phyloP scores from a whole-genome alignment of 768 basidiomycete species.

The Ramaria sp. region DNA sequence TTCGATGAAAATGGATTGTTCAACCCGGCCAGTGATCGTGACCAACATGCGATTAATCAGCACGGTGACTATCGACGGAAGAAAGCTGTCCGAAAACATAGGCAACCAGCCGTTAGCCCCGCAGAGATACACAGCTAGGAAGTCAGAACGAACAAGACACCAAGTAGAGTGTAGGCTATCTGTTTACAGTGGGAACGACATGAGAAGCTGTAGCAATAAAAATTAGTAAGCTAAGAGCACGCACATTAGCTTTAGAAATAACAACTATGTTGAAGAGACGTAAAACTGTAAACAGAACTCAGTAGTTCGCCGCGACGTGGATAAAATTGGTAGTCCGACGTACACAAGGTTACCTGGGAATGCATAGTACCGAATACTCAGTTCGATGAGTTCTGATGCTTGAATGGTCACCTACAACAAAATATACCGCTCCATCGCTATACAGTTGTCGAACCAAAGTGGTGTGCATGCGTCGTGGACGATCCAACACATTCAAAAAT shows the following conservation, averaged over 20 bases:
- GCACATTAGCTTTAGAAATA: not conserved
- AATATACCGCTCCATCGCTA: constrained; percentile 5
- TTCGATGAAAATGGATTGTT: too few species aligned
- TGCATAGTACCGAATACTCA: not conserved
- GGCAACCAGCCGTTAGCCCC: not conserved
- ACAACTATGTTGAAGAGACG: not conserved
- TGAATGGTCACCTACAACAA: not conserved
- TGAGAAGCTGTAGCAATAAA: not conserved
- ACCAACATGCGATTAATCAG: not conserved
- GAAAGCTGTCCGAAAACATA: not conserved
- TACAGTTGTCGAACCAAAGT: not conserved
- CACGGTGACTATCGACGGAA: not conserved
- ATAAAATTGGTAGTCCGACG: not conserved
- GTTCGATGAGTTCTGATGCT: not conserved
- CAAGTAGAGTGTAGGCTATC: not conserved
- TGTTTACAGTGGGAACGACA: not conserved
- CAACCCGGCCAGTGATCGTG: not conserved
- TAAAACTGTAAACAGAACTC: not conserved
- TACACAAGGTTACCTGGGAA: not conserved
- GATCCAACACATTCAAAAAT: constrained; percentile 5
- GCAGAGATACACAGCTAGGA: not conserved
- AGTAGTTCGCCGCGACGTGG: not conserved
- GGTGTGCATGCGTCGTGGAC: not conserved
- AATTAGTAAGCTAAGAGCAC: not conserved
- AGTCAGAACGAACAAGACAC: not conserved